Evolutionary conservation across 2,329 filamentous ascomycete genomes (phyloP), one percentile per base, ranked within the genome.

Genomic region (Emergomyces pasteurianus): DNA sequence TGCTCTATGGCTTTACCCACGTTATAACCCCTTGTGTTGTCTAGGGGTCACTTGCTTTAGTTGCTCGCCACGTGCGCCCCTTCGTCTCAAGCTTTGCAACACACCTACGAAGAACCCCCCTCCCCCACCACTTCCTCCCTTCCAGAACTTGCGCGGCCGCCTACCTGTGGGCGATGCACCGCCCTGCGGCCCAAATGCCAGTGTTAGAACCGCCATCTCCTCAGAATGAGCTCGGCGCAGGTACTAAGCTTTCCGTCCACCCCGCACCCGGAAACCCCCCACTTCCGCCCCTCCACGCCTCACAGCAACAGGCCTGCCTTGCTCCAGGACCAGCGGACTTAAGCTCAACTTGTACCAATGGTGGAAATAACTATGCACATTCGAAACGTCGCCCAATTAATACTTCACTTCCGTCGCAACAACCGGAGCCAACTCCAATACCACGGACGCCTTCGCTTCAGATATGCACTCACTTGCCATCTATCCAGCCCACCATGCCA

Each of bases 401-500:
- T 31, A 46, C 23, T 2, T 46, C 34, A 12, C 57, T 3, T 23
- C 46, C 28, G n/a, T 31, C 21, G n/a, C 16, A 21, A 49, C 18
- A 31, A 2, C 28, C 12, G n/a, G 43, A 49, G 18, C 31, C 46
- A 16, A 34, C 23, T 12, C n/a, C 58, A 34, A 61, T 59, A 28
- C 60, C 62, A 6, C 52, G 57, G 18, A 62, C 62, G 5, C 62
- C 62, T 28, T 58, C 60, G n/a, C 62, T 63, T 34, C 62, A 63
- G 46, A 58, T 63, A 47, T 52, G 60, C 14, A 63, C 62, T 4
- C 60, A 63, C 40, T 36, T 63, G 10, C 60, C 60, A 8, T 26
- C 57, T 8, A 40, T 50, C 26, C 49, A 31, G 12, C 43, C 36
- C 40, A 34, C 46, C 12, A 18, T n/a, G 16, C 26, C 42, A 18